Conservation (phyloP, 2,329 filamentous ascomycete genomes). For the Aureobasidium sp. region DNA sequence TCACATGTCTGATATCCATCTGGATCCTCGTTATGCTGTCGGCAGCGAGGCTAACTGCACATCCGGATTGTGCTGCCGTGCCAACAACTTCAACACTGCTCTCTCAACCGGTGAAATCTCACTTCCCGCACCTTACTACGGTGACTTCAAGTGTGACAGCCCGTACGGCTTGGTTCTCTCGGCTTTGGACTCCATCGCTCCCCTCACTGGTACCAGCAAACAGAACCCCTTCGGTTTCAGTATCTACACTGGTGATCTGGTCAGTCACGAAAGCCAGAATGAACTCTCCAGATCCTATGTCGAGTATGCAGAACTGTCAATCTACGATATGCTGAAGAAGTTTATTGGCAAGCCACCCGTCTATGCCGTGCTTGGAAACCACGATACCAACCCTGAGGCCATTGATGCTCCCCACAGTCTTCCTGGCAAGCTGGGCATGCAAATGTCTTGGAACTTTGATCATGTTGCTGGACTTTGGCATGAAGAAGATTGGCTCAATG, state of each 20-base stretch:
- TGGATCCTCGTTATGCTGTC: conserved; percentile 49
- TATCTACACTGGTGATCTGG: conserved; percentile 51
- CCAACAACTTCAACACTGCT: conserved; percentile 32
- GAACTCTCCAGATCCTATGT: conserved; percentile 46
- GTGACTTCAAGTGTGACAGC: conserved; percentile 50
- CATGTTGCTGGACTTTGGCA: conserved; percentile 50
- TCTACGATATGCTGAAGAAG: conserved; percentile 49
- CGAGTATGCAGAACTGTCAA: conserved; percentile 46
- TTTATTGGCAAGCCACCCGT: conserved; percentile 49
- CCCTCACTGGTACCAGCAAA: conserved; percentile 48
- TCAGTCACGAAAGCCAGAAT: conserved; percentile 47
- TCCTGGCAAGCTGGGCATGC: conserved; percentile 46
- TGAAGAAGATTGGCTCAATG: conserved; percentile 49
- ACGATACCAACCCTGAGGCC: conserved; percentile 49
- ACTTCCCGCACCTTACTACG: conserved; percentile 47
- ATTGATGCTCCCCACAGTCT: conserved; percentile 48
- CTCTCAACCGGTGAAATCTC: conserved; percentile 30
- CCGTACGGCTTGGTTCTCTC: conserved; percentile 52
- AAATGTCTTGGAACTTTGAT: conserved; percentile 52
- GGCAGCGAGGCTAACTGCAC: conserved; percentile 49
- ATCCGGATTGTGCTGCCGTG: conserved; percentile 46
- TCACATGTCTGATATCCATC: conserved; percentile 44
- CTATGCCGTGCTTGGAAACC: conserved; percentile 51
- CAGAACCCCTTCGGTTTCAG: conserved; percentile 45
- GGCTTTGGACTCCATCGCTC: conserved; percentile 48